A percentile compares a stretch with the other conserved stretches of the same genome.
phyloP scores from a whole-genome alignment of 805 yeast species.

The Jamesozyma spencerorum region DNA sequence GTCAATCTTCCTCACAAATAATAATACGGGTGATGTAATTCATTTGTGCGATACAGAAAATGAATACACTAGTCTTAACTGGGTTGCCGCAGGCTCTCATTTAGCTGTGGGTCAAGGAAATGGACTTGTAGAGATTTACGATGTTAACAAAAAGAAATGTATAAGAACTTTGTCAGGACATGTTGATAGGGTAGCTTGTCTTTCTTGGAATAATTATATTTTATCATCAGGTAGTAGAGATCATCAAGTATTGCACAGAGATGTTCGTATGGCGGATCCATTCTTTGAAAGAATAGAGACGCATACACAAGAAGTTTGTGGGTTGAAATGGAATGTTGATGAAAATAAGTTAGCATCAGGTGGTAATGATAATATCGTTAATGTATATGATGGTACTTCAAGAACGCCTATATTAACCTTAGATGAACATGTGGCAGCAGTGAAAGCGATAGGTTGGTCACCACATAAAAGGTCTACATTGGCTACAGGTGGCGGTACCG shows the following conservation, averaged over 20 bases:
- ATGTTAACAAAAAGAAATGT: conserved; percentile 71
- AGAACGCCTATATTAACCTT: conserved; percentile 63
- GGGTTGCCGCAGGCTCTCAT: conserved; percentile 95
- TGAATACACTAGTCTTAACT: conserved; percentile 78
- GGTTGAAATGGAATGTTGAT: conserved; percentile 85
- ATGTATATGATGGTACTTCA: conserved; percentile 75
- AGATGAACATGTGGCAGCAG: conserved; percentile 85
- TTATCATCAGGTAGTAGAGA: conserved; percentile 84
- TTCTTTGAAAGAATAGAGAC: conserved; percentile 59
- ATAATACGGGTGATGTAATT: conserved; percentile 71
- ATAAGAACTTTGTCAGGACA: conserved; percentile 92
- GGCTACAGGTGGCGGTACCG: conserved; percentile 96
- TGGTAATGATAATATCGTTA: conserved; percentile 80
- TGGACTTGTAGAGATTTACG: conserved; percentile 93
- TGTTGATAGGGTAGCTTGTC: conserved; percentile 68
- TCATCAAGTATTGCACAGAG: conserved; percentile 75
- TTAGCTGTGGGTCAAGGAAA: conserved; percentile 82
- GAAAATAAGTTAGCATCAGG: conserved; percentile 92
- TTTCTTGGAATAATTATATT: conserved; percentile 91
- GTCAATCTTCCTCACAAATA: conserved; percentile 86
- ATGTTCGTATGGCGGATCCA: conserved; percentile 81
- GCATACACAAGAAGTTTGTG: conserved; percentile 94
- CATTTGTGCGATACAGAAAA: conserved; percentile 64
- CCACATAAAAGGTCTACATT: conserved; percentile 91
- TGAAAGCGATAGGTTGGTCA: conserved; percentile 94